Evolutionary conservation across 2,329 filamentous ascomycete species (phyloP), one percentile per base, ranked within the genome.

Genomic region (Neopestalotiopsis sp.): DNA sequence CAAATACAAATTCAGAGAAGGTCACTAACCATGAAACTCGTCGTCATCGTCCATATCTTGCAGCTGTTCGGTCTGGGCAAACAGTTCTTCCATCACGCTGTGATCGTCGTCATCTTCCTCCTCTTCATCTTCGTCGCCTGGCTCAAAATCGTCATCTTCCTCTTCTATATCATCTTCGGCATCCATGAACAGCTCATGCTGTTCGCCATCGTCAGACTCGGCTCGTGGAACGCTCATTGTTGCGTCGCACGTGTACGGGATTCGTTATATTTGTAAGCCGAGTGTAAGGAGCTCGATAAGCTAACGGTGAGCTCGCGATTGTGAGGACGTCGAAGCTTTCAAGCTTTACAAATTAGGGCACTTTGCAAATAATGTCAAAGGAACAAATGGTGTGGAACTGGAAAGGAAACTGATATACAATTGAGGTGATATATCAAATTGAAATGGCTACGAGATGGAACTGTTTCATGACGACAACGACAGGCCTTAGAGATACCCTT

Each of bases 11-110:
- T 57, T 58, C 13, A 52, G n/a, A 20, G 13, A 59, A 60, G 32
- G 32, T 34, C 9, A 58, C 68, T 59, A 71, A 79, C 77, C 77
- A 61, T 78, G 75, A 69, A 75, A 78, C 52, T 78, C 74, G n/a
- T 78, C 77, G 32, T 74, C 71, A 7, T 49, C 69, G 69, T 69
- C 67, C 24, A 57, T 38, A 6, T 38, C 34, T 38, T 38, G 34
- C 34, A 52, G 45, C 45, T 52, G 17, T n/a, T 52, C 45, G 17
- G 45, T 20, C 17, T 52, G 45, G 9, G 45, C 65, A 34, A 67
- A 42, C 17, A 67, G 58, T 17, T 60, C 65, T n/a, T 32, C 65
- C 52, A 60, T 67, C 12, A 74, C 70, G n/a, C 72, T 70, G 52
- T 76, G 71, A 9, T 74, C 73, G n/a, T 72, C 70, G 49, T 75